Evolutionary conservation across 768 basidiomycete species (phyloP), one percentile per base, ranked within the genome.

Genomic region (Kwoniella dendrophila): DNA sequence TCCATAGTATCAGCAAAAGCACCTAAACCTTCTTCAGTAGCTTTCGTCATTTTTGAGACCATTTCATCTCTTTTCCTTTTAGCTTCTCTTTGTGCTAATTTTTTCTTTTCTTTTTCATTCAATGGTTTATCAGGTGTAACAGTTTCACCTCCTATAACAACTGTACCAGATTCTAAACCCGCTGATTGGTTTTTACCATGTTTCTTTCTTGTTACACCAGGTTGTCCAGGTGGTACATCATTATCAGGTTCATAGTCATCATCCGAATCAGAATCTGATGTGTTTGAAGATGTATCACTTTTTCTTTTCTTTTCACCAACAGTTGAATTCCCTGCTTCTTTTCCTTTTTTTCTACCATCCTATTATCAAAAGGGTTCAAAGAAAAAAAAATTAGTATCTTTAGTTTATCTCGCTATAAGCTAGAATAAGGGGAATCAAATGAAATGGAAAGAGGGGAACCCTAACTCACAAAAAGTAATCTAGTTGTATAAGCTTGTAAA

Each of bases 61-160:
- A 74, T 63, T 51, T 74, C 75, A 59, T 81, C 81, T 30, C 81
- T 56, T 71, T 79, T 76, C 51, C 67, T 67, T 68, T 81, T 81
- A 24, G 73, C 79, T 48, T 69, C 67, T 34, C 66, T 69, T 26
- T 68, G 69, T 33, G 73, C 73, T 22, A 71, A 22, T 65, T 74
- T 76, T 64, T 73, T 72, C 61, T 73, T 74, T 53, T 72, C 51
- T 58, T 71, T 77, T 40, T 74, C 75, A 38, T 56, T 70, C 67
- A 69, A 62, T 24, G 56, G 55, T 29, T 67, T 64, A 18, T 66
- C 69, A 16, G 61, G 53, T n/a, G 59, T 45, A 22, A 72, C 57
- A 26, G 63, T 66, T 51, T 70, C 62, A 2, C 65, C 68, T 3
- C 64, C 65, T 14, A 74, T 64, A 18, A 71, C 71, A 22, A 75